These are phyloP conservation scores for Naematelia aurantialba DNA, from an alignment of 768 basidiomycete species.

Conservation along the genomic window DNA sequence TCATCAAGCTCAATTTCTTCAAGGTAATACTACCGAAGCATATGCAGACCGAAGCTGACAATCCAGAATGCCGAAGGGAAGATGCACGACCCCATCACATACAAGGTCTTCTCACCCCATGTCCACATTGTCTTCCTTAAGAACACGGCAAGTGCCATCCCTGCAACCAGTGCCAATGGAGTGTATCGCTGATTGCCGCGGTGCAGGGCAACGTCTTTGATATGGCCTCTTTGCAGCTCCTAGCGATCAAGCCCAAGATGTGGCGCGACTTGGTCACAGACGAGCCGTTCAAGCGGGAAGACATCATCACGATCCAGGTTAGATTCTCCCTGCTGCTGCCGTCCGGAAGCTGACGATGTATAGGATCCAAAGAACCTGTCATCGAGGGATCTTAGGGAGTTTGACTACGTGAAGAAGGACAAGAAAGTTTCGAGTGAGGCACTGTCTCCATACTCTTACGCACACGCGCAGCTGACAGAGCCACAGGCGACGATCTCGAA, in stretches of 20 bases:
- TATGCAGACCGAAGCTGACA: constrained; percentile 3
- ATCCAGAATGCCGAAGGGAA: constrained; percentile 75
- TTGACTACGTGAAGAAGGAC: constrained; percentile 53
- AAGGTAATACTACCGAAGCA: constrained; percentile 54
- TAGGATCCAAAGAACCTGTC: constrained; percentile 52
- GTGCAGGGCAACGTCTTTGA: constrained; percentile 49
- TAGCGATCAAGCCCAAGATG: constrained; percentile 49
- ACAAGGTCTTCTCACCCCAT: constrained; percentile 95
- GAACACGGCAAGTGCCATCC: constrained; percentile 56
- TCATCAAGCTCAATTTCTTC: constrained; percentile 54
- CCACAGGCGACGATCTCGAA: constrained; percentile 37
- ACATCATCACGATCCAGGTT: constrained; percentile 87
- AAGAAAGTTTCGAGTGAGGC: constrained; percentile 47
- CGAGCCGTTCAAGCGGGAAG: constrained; percentile 75
- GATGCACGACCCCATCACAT: constrained; percentile 92
- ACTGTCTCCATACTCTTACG: neutral
- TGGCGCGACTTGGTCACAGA: constrained; percentile 83
- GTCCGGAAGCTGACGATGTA: neutral
- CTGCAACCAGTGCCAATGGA: neutral
- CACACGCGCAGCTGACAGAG: constrained; percentile 2
- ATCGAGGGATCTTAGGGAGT: constrained; percentile 51
- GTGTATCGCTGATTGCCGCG: neutral
- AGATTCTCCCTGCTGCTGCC: neutral
- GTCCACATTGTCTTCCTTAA: constrained; percentile 91
- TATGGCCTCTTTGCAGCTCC: constrained; percentile 47